Base-by-base conservation (phyloP, 768 basidiomycete species). In the Naganishia friedmannii region DNA sequence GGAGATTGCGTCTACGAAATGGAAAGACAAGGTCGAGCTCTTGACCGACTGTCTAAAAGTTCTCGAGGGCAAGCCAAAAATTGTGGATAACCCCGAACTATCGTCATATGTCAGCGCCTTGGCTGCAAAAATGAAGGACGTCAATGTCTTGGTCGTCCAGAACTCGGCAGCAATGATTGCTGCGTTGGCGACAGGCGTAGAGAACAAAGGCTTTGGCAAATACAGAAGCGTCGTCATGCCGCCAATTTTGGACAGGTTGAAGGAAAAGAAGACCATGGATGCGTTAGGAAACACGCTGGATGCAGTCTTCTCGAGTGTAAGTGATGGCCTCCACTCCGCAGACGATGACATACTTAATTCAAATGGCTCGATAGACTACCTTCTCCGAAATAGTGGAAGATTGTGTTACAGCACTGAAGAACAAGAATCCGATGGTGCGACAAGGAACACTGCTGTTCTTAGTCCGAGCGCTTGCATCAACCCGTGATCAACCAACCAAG, bases 361-460 rank as follows among this genome's bases (percentile, higher is more conserved):
- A 3, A 39, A 53, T 42, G 65, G 37, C 23, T 45, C 9, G 69
- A 17, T 77, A 98, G 94, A 88, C 88, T 0, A 86, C 87, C 1
- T 82, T 99, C 7, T 80, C 87, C 31, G 93, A 96, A 71, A 87
- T 93, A 53, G 84, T 92, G 65, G 88, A 92, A 17, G 92, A 97
- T 79, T 83, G 95, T 53, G 84, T 90, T 48, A 85, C 87, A 3
- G 86, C 89, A 0, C 83, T 95, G 21, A 87, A 87, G 73, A 88
- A 88, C 67, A 99, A 98, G 83, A 99, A 97, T 76, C 96, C 96
- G 0, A 93, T 96, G 81, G 91, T 96, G 34, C 95, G 96, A 77
- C 92, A 95, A 81, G 90, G 92, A 7, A 89, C 93, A 0, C 83
- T 95, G 73, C 91, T 91, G 76, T 96, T 95, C 76, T 83, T 97